These are phyloP conservation scores for Licmophora abbreviata DNA, from an alignment of 108 stramenopile genomes.

Conservation along the genomic window DNA sequence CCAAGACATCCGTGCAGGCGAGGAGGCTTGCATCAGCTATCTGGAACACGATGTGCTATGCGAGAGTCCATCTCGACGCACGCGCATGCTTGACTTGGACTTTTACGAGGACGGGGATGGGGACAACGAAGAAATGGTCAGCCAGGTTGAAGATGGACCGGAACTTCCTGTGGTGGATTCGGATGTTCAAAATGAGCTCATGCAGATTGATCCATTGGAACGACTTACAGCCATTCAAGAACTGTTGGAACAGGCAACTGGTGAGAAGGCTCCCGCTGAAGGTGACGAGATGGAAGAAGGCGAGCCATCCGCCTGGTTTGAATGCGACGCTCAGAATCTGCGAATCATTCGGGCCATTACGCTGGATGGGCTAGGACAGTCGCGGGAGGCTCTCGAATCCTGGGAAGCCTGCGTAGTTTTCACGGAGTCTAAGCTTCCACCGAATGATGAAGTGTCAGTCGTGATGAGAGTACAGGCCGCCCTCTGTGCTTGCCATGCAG, in stretches of 20 bases:
- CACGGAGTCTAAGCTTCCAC: constrained; percentile 41
- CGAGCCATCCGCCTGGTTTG: constrained; percentile 33
- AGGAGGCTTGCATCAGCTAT: constrained; percentile 65
- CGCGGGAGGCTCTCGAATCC: constrained; percentile 27
- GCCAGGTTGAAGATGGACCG: constrained; percentile 10
- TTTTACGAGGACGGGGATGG: constrained; percentile 41
- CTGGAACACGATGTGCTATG: constrained; percentile 73
- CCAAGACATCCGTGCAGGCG: constrained; percentile 40
- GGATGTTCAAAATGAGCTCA: constrained; percentile 69
- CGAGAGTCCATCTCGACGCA: constrained; percentile 43
- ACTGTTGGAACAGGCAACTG: constrained; percentile 41
- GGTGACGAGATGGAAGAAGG: constrained; percentile 14
- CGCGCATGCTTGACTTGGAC: constrained; percentile 55
- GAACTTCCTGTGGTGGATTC: constrained; percentile 54
- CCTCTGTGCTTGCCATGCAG: constrained; percentile 34
- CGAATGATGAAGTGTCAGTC: constrained; percentile 55
- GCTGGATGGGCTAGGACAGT: constrained; percentile 45
- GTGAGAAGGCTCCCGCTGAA: constrained; percentile 33
- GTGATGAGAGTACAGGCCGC: constrained; percentile 55
- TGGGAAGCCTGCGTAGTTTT: constrained; percentile 62
- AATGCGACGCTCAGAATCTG: constrained; percentile 63
- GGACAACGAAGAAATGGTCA: constrained; percentile 3
- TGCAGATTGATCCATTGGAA: constrained; percentile 58
- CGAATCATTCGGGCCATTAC: constrained; percentile 64
- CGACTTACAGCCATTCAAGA: constrained; percentile 52